phyloP scores from a whole-genome alignment of 306 rosid species.

The Trifolium fragiferum region DNA sequence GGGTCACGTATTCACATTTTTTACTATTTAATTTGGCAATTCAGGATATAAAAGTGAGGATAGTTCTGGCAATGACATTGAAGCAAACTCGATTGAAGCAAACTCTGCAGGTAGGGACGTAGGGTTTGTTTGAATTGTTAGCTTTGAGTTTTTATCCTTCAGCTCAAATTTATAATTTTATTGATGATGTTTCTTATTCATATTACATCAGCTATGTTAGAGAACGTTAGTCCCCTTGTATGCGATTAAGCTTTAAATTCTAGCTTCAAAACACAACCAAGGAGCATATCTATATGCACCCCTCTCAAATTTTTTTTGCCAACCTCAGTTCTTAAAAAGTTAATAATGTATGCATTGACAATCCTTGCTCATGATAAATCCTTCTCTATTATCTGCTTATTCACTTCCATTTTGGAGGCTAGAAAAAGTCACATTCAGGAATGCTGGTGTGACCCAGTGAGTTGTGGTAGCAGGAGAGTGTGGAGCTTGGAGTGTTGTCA shows the following conservation, averaged over 20 bases:
- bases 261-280: not conserved
- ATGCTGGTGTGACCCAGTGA: not conserved
- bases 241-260: constrained; percentile 3
- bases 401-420: not conserved
- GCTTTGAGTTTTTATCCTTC: constrained; percentile 34
- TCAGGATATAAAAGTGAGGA: constrained; percentile 81
- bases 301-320: not conserved
- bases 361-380: constrained; percentile 1
- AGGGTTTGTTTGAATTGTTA: constrained; percentile 35
- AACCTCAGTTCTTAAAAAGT: not conserved
- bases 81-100: constrained; percentile 52
- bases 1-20: not conserved
- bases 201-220: constrained; percentile 5
- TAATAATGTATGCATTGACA: not conserved
- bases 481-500: constrained; percentile 15
- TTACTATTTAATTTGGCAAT: constrained; percentile 5
- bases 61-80: constrained; percentile 65
- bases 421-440: constrained; percentile 15
- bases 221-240: not conserved
- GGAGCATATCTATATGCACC: not conserved
- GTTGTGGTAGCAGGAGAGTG: constrained; percentile 22
- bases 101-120: constrained; percentile 68
- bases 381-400: constrained; percentile 1
- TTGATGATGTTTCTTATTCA: constrained; percentile 10
- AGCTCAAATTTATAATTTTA: not conserved